phyloP scores from a whole-genome alignment of 192 early-diverging fungal genomes.

The Paraglomus brasilianum region DNA sequence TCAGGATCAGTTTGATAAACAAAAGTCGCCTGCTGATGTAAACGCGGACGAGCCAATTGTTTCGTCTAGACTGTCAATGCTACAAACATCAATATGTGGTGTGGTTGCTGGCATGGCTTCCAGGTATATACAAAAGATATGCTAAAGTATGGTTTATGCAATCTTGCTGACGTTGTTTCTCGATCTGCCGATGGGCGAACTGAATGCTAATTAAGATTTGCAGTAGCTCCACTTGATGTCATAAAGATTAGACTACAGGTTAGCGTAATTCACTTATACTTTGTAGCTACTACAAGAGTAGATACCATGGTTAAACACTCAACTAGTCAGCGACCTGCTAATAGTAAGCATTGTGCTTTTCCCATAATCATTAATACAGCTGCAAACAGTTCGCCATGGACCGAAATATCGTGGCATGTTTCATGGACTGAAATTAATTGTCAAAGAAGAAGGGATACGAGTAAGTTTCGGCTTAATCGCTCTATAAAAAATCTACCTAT shows the following conservation, averaged over 20 bases:
- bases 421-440: conserved; percentile 66
- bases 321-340: not conserved
- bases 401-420: conserved; percentile 64
- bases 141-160: not conserved
- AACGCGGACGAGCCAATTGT: no score
- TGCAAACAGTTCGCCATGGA: not conserved
- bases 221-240: conserved; percentile 91
- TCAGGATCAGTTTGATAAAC: no score
- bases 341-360: not conserved
- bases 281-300: conserved; percentile 37
- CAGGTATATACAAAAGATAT: not conserved
- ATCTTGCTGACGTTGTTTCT: not conserved
- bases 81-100: conserved; percentile 21
- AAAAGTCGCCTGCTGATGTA: no score
- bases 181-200: not conserved
- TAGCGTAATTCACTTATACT: not conserved
- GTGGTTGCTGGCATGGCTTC: conserved; percentile 19
- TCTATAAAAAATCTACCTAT: not conserved
- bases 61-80: conserved; percentile 1
- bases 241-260: conserved; percentile 86
- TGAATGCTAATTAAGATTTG: conserved; percentile 47
- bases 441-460: conserved; percentile 76
- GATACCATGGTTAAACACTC: not conserved
- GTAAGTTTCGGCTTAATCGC: conserved; percentile 40
- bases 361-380: not conserved